A percentile compares a stretch with the other conserved stretches of the same genome.
Conservation (phyloP, 2,329 filamentous ascomycete species). For the Fusarium temperatum region DNA sequence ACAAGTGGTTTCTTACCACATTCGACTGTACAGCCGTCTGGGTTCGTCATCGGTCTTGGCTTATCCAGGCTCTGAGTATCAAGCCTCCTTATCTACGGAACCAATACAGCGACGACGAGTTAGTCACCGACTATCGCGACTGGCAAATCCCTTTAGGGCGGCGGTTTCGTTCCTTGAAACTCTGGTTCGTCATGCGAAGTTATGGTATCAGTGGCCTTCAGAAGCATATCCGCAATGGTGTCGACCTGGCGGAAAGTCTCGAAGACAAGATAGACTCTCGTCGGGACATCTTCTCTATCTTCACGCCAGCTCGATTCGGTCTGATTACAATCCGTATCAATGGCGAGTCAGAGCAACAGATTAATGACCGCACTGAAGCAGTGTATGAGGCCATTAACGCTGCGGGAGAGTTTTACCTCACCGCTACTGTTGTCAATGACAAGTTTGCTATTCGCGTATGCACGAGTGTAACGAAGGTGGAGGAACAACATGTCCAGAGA, state of each 20-base stretch:
- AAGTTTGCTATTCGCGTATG: constrained; percentile 84
- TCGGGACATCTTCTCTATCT: constrained; percentile 77
- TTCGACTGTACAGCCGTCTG: constrained; percentile 88
- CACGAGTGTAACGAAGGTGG: constrained; percentile 71
- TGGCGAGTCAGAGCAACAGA: constrained; percentile 57
- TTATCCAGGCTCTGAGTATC: constrained; percentile 83
- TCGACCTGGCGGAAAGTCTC: constrained; percentile 77
- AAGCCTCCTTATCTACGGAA: constrained; percentile 85
- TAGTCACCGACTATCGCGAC: constrained; percentile 94
- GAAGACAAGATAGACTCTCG: constrained; percentile 65
- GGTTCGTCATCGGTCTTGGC: constrained; percentile 76
- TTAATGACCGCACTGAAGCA: constrained; percentile 74
- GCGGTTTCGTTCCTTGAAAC: constrained; percentile 87
- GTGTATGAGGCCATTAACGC: constrained; percentile 80
- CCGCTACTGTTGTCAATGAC: constrained; percentile 76
- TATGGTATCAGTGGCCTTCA: constrained; percentile 83
- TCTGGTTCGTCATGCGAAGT: constrained; percentile 91
- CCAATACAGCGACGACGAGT: constrained; percentile 78
- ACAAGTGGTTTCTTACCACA: constrained; percentile 96
- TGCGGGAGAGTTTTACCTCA: constrained; percentile 82
- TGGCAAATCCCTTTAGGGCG: constrained; percentile 96
- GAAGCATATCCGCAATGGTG: constrained; percentile 74
- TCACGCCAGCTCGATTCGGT: constrained; percentile 79
- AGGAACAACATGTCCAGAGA: constrained; percentile 76
- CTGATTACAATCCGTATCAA: constrained; percentile 77